These are phyloP conservation scores for Cyclotella distinguenda DNA, from an alignment of 108 stramenopile genomes.

Conservation along the genomic window DNA sequence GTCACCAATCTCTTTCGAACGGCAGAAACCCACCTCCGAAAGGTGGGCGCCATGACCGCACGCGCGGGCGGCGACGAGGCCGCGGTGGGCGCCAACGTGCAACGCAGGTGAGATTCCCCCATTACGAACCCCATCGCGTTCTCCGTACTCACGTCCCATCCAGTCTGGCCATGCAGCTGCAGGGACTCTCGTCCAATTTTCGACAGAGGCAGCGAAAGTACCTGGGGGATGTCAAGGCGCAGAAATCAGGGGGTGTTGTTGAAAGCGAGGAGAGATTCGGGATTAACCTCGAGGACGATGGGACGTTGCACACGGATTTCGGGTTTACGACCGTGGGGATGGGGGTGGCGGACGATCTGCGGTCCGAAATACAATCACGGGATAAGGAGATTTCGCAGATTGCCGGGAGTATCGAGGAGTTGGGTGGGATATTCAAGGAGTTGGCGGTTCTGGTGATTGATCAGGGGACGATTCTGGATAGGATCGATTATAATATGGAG, in stretches of 20 bases:
- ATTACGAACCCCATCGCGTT: neutral
- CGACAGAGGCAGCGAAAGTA: conserved; percentile 95
- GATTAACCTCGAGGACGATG: conserved; percentile 67
- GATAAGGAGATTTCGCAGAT: conserved; percentile 94
- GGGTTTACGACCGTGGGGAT: conserved; percentile 72
- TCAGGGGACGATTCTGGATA: conserved; percentile 99
- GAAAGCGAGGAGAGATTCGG: conserved; percentile 70
- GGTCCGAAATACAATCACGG: conserved; percentile 76
- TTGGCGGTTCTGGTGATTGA: conserved; percentile 99
- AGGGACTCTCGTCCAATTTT: conserved; percentile 88
- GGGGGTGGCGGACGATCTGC: conserved; percentile 83
- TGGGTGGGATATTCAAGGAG: conserved; percentile 98
- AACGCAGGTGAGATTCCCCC: conserved; percentile 60
- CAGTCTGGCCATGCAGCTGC: conserved; percentile 93
- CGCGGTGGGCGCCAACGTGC: conserved; percentile 84
- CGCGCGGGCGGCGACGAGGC: conserved; percentile 85
- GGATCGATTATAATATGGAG: conserved; percentile 99
- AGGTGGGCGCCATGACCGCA: conserved; percentile 77
- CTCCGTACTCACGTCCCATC: neutral
- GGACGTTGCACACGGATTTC: conserved; percentile 48
- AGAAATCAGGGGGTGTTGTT: conserved; percentile 79
- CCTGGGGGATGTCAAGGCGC: conserved; percentile 85
- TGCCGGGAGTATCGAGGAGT: conserved; percentile 95
- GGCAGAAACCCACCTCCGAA: conserved; percentile 81
- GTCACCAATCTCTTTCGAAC: conserved; percentile 87